phyloP scores from a whole-genome alignment of 164 flowering plant species.

The Berberis thunbergii region DNA sequence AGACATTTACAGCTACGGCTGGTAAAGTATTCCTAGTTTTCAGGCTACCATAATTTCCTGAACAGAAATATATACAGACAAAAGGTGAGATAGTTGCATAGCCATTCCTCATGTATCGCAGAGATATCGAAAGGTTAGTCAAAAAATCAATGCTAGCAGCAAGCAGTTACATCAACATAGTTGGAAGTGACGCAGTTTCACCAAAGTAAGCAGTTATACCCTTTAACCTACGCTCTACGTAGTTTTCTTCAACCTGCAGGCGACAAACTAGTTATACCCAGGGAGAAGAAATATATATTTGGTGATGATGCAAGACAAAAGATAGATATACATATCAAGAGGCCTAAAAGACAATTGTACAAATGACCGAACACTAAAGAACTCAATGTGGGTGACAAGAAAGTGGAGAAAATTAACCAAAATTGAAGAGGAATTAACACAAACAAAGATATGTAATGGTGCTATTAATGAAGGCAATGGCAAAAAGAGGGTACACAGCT shows the following conservation, averaged over 20 bases:
- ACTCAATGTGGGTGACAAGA: not conserved
- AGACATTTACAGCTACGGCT: too few relatives aligned
- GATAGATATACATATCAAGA: not conserved
- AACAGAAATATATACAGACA: too few relatives aligned
- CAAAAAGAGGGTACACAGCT: too few relatives aligned
- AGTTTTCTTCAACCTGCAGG: constrained; percentile 43
- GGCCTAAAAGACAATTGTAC: not conserved
- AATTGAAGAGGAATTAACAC: not conserved
- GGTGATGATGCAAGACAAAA: not conserved
- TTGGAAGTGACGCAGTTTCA: constrained; percentile 10
- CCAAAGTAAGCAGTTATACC: constrained; percentile 54
- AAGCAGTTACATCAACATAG: too few relatives aligned
- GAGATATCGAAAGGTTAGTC: too few relatives aligned
- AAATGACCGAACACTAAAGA: not conserved
- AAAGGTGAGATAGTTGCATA: too few relatives aligned
- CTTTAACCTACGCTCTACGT: constrained; percentile 27
- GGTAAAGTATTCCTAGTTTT: too few relatives aligned
- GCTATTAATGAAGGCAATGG: too few relatives aligned
- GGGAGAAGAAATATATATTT: not conserved
- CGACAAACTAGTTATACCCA: not conserved
- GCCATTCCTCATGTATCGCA: too few relatives aligned
- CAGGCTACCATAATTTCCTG: too few relatives aligned
- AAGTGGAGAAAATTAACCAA: too few relatives aligned
- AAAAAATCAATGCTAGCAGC: too few relatives aligned
- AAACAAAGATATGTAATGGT: not conserved